A percentile compares a stretch with the other conserved stretches of the same genome.
These are phyloP conservation scores for Pyrus communis DNA, from an alignment of 306 rosid species.

Conservation along the genomic window DNA sequence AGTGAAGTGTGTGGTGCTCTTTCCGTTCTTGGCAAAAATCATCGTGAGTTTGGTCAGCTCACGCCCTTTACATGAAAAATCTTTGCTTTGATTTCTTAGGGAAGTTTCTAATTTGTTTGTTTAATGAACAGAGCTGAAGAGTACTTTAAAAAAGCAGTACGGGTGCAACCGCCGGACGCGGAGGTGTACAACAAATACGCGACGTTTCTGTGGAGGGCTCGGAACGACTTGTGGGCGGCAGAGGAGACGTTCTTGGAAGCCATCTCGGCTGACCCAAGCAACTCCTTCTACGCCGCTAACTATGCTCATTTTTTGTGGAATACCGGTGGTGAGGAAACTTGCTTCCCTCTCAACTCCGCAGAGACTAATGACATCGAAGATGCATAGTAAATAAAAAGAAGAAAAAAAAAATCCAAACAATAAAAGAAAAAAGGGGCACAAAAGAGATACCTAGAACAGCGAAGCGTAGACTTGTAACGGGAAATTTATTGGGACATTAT, in stretches of 20 bases:
- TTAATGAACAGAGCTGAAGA: constrained; percentile 65
- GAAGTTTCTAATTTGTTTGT: neutral
- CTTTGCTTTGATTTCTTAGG: neutral
- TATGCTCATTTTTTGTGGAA: constrained; percentile 95
- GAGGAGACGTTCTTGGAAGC: constrained; percentile 85
- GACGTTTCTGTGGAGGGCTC: constrained; percentile 64
- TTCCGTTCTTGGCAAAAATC: neutral
- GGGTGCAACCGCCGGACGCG: constrained; percentile 60
- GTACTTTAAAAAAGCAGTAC: constrained; percentile 66
- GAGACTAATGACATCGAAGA: constrained; percentile 42
- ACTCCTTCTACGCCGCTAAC: constrained; percentile 65
- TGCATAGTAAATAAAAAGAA: neutral
- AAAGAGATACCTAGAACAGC: neutral
- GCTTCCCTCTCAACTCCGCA: constrained; percentile 54
- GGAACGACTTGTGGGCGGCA: constrained; percentile 79
- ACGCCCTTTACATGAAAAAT: constrained; percentile 21
- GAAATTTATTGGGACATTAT: too few species aligned
- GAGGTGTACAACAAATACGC: constrained; percentile 83
- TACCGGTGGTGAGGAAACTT: constrained; percentile 89
- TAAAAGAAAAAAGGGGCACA: neutral
- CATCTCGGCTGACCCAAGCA: constrained; percentile 64
- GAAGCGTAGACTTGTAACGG: neutral
- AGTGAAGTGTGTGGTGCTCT: constrained; percentile 28
- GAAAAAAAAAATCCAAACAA: neutral
- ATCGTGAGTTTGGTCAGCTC: constrained; percentile 11